Evolutionary conservation across 2,329 filamentous ascomycete species (phyloP).

Genomic region (Polytolypa hystricis): DNA sequence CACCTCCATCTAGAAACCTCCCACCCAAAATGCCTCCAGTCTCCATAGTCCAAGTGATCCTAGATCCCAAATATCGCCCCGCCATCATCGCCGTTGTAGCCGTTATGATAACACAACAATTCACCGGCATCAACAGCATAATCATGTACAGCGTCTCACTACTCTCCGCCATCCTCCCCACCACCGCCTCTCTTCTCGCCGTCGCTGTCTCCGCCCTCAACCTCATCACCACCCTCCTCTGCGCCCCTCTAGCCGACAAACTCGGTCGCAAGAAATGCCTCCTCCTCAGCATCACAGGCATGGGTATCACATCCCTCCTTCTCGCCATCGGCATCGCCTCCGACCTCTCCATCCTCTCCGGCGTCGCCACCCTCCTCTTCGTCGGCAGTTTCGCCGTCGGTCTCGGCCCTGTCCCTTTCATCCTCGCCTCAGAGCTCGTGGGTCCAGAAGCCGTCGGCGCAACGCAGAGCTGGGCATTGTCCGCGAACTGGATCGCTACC

Average conservation of each 20-base stretch:
- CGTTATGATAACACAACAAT: slow-evolving; percentile 85
- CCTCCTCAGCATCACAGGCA: slow-evolving; percentile 69
- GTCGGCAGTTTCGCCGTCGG: slow-evolving; percentile 85
- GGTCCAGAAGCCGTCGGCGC: slow-evolving; percentile 83
- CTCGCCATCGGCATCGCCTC: slow-evolving; percentile 72
- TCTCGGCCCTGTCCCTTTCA: slow-evolving; percentile 87
- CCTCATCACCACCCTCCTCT: slow-evolving; percentile 67
- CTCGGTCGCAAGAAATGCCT: slow-evolving; percentile 81
- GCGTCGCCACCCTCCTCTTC: slow-evolving; percentile 70
- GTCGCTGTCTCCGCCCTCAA: slow-evolving; percentile 82
- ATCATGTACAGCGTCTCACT: slow-evolving; percentile 97
- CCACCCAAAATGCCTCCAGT: slow-evolving; percentile 56
- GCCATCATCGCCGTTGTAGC: slow-evolving; percentile 76
- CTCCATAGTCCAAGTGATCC: slow-evolving; percentile 54
- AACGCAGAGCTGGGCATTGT: slow-evolving; percentile 77
- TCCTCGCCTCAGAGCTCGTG: slow-evolving; percentile 83
- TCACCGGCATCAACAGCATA: slow-evolving; percentile 91
- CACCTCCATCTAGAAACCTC: slow-evolving; percentile 45
- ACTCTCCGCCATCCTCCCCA: slow-evolving; percentile 66
- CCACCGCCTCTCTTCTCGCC: slow-evolving; percentile 72
- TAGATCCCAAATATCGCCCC: slow-evolving; percentile 55
- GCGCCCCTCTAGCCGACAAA: slow-evolving; percentile 74
- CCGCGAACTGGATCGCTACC: slow-evolving; percentile 79
- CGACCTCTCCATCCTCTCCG: slow-evolving; percentile 62
- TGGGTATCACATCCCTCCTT: slow-evolving; percentile 65